Percentiles rank a stretch among this genome's conserved stretches.
phyloP scores from a whole-genome alignment of 2,329 filamentous ascomycete species.

The Fusarium zealandicum region DNA sequence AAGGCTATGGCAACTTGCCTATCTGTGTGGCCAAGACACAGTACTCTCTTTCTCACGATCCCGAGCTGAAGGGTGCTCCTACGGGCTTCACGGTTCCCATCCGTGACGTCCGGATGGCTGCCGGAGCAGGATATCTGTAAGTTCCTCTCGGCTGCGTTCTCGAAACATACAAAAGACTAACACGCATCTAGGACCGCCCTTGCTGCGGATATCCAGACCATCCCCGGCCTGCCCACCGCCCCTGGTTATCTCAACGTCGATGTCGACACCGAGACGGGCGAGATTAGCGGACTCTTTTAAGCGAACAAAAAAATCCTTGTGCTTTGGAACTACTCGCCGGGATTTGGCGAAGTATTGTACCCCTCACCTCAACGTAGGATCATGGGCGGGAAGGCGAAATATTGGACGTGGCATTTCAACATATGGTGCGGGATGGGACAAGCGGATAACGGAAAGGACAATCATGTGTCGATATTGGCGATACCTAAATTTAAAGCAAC shows the following conservation, averaged over 20 bases:
- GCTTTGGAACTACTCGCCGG: constrained; percentile 7
- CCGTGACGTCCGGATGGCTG: constrained; percentile 90
- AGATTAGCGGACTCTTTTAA: constrained; percentile 90
- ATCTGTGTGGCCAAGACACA: constrained; percentile 99
- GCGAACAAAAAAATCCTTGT: not conserved
- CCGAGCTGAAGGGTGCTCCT: constrained; percentile 91
- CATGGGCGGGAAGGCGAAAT: constrained; percentile 36
- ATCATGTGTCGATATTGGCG: constrained; percentile 22
- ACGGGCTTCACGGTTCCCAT: constrained; percentile 95
- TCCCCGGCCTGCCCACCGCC: constrained; percentile 92
- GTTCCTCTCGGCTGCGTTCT: constrained; percentile 43
- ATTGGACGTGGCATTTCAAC: constrained; percentile 42
- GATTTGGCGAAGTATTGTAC: constrained; percentile 19
- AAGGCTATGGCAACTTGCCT: constrained; percentile 90
- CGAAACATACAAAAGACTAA: constrained; percentile 44
- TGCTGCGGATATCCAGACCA: constrained; percentile 97
- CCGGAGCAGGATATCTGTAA: constrained; percentile 90
- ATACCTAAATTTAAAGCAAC: constrained; percentile 18
- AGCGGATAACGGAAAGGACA: constrained; percentile 23
- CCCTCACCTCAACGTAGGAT: constrained; percentile 43
- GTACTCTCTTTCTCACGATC: constrained; percentile 94
- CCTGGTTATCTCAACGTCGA: constrained; percentile 97
- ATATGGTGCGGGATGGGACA: constrained; percentile 35
- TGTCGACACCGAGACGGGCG: constrained; percentile 80
- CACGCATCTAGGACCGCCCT: constrained; percentile 74